Conservation (phyloP, 176 grass and related monocot genomes). For the Aegilops bicornis region DNA sequence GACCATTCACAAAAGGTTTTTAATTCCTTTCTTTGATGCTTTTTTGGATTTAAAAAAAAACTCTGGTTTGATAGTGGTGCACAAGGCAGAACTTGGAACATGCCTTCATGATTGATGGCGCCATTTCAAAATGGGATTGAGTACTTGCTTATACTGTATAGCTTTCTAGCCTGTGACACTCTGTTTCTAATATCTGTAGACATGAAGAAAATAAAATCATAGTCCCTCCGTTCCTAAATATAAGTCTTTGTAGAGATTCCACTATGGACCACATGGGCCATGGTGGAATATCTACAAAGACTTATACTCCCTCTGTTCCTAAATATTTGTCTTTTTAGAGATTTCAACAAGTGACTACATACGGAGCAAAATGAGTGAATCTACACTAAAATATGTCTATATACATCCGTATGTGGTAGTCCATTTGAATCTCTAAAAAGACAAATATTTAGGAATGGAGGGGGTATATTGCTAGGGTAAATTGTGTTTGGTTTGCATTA, state of each 20-base stretch:
- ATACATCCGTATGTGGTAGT: too few species aligned
- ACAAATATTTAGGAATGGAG: too few species aligned
- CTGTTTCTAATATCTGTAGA: background rate
- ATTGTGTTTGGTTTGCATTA: constrained; percentile 19
- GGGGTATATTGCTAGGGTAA: background rate
- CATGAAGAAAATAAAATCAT: background rate
- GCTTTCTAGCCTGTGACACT: background rate
- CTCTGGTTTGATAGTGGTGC: constrained; percentile 5
- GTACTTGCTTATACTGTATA: background rate
- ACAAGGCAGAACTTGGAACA: background rate
- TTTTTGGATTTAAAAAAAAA: background rate
- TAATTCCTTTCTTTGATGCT: background rate
- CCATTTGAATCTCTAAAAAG: too few species aligned
- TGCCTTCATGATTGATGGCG: background rate
- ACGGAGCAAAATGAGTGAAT: too few species aligned
- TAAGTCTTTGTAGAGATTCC: too few species aligned
- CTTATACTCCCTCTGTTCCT: too few species aligned
- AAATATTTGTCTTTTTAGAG: too few species aligned
- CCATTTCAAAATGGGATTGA: background rate
- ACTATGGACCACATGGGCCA: too few species aligned
- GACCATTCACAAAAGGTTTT: background rate
- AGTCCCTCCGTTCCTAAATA: too few species aligned
- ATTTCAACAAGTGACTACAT: too few species aligned
- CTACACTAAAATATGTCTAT: too few species aligned
- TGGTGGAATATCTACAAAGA: too few species aligned